A percentile compares a stretch with the other conserved stretches of the same genome.
These are phyloP conservation scores for Termitomyces sp. DNA, from an alignment of 768 basidiomycete species.

Conservation along the genomic window DNA sequence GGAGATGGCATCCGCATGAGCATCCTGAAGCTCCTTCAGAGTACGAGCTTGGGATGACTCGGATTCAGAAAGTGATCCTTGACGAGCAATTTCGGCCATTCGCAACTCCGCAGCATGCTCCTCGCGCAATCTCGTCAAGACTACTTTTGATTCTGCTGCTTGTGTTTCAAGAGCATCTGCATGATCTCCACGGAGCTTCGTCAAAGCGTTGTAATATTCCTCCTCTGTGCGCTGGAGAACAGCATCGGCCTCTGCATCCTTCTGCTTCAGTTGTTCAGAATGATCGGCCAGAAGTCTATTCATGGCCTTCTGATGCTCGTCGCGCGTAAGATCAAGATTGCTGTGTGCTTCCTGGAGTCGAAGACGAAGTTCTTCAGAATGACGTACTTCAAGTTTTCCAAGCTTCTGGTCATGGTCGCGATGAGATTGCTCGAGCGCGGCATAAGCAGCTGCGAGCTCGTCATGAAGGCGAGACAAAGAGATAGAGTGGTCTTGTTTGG, in stretches of 20 bases:
- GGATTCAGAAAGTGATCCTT: constrained; percentile 73
- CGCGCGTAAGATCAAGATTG: constrained; percentile 40
- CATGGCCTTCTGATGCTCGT: constrained; percentile 53
- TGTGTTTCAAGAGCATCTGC: constrained; percentile 60
- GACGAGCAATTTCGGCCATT: constrained; percentile 70
- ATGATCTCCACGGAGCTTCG: constrained; percentile 73
- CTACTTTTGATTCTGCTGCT: constrained; percentile 54
- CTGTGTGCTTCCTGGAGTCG: constrained; percentile 54
- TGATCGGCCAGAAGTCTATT: constrained; percentile 51
- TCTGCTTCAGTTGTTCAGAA: constrained; percentile 51
- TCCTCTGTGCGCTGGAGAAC: constrained; percentile 69
- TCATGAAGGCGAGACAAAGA: constrained; percentile 33
- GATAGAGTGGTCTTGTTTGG: constrained; percentile 49
- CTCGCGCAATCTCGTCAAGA: constrained; percentile 67
- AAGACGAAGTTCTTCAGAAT: constrained; percentile 49
- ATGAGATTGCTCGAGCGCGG: constrained; percentile 42
- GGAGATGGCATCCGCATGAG: constrained; percentile 61
- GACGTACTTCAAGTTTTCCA: constrained; percentile 51
- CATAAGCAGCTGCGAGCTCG: constrained; percentile 41
- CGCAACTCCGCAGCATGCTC: constrained; percentile 75
- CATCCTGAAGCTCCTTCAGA: constrained; percentile 66
- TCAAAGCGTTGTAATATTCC: constrained; percentile 78
- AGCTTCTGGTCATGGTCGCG: constrained; percentile 60
- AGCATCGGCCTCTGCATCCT: constrained; percentile 55
- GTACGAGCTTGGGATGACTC: constrained; percentile 61